Evolutionary conservation across 805 yeast species (phyloP).

Genomic region (Dipodascus albidus): DNA sequence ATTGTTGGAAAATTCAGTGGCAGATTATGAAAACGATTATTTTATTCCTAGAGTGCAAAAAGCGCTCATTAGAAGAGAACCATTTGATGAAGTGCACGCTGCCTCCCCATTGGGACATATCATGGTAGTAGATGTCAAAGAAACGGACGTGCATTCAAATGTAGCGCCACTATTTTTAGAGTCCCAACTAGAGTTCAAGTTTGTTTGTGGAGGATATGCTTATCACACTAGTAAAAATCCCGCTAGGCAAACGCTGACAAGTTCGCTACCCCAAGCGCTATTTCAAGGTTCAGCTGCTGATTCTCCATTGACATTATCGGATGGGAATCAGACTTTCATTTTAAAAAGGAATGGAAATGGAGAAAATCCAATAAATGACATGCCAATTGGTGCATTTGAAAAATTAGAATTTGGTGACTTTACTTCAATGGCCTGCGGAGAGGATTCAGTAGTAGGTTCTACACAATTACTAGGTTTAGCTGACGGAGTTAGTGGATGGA

Average conservation of each 20-base stretch:
- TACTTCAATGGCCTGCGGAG: slow-evolving; percentile 6
- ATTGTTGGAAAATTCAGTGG: not conserved
- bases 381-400: not conserved
- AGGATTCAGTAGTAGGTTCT: slow-evolving; percentile 9
- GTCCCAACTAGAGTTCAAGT: not conserved
- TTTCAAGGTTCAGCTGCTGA: not conserved
- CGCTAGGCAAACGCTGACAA: not conserved
- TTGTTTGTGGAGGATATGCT: not conserved
- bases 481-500: slow-evolving; percentile 13
- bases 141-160: not conserved
- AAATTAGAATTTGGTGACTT: not conserved
- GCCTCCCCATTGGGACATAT: not conserved
- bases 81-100: not conserved
- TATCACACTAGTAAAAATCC: not conserved
- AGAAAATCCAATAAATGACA: not conserved
- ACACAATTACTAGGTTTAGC: slow-evolving; percentile 9
- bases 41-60: slow-evolving; percentile 1
- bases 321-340: not conserved
- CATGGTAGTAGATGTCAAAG: not conserved
- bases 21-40: not conserved
- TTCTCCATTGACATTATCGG: not conserved
- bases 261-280: not conserved
- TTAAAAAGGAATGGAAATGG: not conserved
- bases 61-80: not conserved
- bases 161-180: not conserved